phyloP scores from a whole-genome alignment of 345 rosid genomes.

The Pelargonium nanum region DNA sequence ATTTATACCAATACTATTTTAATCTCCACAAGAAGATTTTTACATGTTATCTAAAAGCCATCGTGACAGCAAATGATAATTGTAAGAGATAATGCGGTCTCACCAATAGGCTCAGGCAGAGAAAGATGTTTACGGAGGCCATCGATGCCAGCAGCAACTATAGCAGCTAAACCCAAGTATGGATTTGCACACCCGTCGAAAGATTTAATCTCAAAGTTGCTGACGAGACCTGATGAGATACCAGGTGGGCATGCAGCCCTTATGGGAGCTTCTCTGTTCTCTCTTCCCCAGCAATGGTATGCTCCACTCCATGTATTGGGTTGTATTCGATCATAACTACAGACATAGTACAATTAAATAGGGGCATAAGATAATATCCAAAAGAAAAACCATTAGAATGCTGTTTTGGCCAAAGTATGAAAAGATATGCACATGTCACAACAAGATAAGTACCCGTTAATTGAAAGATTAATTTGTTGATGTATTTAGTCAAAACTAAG shows the following conservation, averaged over 20 bases:
- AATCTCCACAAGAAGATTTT: too few species aligned
- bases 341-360: slow-evolving; percentile 4
- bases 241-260: slow-evolving; percentile 95
- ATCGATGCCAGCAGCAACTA: slow-evolving; percentile 81
- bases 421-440: too few species aligned
- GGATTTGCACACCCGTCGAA: slow-evolving; percentile 93
- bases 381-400: too few species aligned
- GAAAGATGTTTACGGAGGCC: slow-evolving; percentile 62
- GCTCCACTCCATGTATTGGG: slow-evolving; percentile 98
- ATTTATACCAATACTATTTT: too few species aligned
- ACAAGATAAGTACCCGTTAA: too few species aligned
- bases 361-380: not conserved
- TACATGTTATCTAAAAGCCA: not conserved
- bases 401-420: too few species aligned
- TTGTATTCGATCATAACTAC: slow-evolving; percentile 85
- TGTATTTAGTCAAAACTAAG: too few species aligned
- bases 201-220: slow-evolving; percentile 89
- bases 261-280: slow-evolving; percentile 81
- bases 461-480: too few species aligned
- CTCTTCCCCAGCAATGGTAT: slow-evolving; percentile 97
- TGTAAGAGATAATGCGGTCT: not conserved
- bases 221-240: slow-evolving; percentile 49
- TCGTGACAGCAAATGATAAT: not conserved
- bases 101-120: slow-evolving; percentile 79
- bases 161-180: slow-evolving; percentile 62